These are phyloP conservation scores for Plasmodium ovale DNA, from an alignment of 169 alveolate genomes.

Conservation along the genomic window DNA sequence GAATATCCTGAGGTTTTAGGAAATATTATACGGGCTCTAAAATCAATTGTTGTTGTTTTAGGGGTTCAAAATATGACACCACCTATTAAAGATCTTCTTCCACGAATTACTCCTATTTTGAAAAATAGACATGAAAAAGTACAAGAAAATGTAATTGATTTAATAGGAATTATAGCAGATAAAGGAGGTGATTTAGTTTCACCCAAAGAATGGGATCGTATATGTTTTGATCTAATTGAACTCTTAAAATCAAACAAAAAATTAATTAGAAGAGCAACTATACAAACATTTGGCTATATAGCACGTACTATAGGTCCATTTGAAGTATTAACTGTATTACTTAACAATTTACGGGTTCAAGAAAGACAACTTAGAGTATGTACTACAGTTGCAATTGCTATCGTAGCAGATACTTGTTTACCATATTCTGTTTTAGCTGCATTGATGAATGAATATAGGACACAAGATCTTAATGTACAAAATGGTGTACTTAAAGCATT, in stretches of 20 bases:
- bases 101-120: conserved; percentile 99
- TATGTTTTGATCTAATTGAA: conserved; percentile 98
- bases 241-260: conserved; percentile 96
- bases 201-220: conserved; percentile 99
- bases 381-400: conserved; percentile 98
- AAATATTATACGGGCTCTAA: conserved; percentile 97
- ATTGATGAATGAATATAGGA: conserved; percentile 98
- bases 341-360: conserved; percentile 97
- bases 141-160: conserved; percentile 96
- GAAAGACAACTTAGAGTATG: conserved; percentile 99
- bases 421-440: conserved; percentile 99
- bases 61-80: conserved; percentile 99
- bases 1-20: conserved; percentile 99
- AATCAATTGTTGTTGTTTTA: conserved; percentile 98
- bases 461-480: conserved; percentile 98
- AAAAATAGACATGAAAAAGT: conserved; percentile 99
- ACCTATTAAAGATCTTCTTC: conserved; percentile 99
- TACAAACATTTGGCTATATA: conserved; percentile 99
- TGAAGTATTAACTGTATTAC: conserved; percentile 96
- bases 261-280: conserved; percentile 97
- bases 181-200: conserved; percentile 99
- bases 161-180: conserved; percentile 99
- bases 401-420: conserved; percentile 99
- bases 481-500: conserved; percentile 99
- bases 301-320: conserved; percentile 99